These are phyloP conservation scores for Pyrenophora tritici-repentis DNA, from an alignment of 2,329 filamentous ascomycete species.

Conservation along the genomic window DNA sequence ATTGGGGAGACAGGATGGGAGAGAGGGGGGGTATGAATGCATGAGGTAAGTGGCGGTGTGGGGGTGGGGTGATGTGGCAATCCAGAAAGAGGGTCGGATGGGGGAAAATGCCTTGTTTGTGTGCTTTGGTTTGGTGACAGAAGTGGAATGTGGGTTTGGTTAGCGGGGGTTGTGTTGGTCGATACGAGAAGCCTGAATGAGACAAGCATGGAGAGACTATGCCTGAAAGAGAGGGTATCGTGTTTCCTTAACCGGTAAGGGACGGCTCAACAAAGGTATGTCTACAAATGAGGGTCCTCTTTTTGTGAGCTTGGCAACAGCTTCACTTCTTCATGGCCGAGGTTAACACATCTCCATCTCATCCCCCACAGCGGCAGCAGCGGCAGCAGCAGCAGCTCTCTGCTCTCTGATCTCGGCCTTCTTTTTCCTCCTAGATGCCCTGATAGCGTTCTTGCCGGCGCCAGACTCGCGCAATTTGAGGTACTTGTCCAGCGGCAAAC, in stretches of 20 bases:
- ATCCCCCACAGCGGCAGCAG: not conserved
- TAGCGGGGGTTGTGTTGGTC: too few relatives aligned
- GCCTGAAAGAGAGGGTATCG: not conserved
- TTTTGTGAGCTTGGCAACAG: not conserved
- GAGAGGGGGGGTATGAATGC: too few relatives aligned
- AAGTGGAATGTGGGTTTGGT: too few relatives aligned
- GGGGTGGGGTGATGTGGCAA: too few relatives aligned
- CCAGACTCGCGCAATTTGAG: conserved; percentile 3
- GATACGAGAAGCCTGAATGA: too few relatives aligned
- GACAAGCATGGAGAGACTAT: not conserved
- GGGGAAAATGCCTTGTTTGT: too few relatives aligned
- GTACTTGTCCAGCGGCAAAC: conserved; percentile 19
- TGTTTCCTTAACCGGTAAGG: too few relatives aligned
- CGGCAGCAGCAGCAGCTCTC: not conserved
- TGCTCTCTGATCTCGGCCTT: conserved; percentile 5
- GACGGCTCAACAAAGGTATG: too few relatives aligned
- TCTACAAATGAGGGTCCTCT: not conserved
- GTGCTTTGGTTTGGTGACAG: too few relatives aligned
- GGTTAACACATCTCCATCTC: conserved; percentile 10
- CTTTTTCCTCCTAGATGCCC: conserved; percentile 7
- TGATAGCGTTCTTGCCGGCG: conserved; percentile 5
- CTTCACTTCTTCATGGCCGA: not conserved
- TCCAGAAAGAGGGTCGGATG: too few relatives aligned
- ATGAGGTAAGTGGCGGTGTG: too few relatives aligned
- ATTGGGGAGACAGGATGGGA: too few relatives aligned